Base-by-base conservation (phyloP, 2,329 filamentous ascomycete genomes). In the Aspergillus versicolor region DNA sequence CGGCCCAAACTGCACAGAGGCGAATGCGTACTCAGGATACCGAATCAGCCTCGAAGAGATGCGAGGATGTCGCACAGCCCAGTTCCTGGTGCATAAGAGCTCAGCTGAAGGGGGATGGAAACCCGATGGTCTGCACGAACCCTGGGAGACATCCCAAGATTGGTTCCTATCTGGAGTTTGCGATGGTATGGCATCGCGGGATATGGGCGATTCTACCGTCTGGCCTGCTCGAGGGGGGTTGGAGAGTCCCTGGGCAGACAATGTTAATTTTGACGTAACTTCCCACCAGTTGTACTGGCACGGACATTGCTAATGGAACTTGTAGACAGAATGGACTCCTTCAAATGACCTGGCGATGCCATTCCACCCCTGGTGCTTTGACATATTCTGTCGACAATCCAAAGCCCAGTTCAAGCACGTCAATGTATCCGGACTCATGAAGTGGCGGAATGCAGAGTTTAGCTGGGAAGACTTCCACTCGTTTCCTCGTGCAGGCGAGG, bases 331-430 rank as follows among this genome's bases (percentile, higher is more conserved):
- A 9, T 13, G 11, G 13, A 15, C 19, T 7, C 15, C 15, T 15
- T 6, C 45, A 8, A 37, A 34, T 15, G 12, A n/a, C 3, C 3
- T 49, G 8, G 47, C 34, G 1, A 61, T 65, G 58, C 63, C 61
- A 3, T 64, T 65, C 30, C 62, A 64, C 34, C 61, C 63, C 2
- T 63, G 61, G 62, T 63, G 62, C 40, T 64, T 65, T 24, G 61
- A 63, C 52, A 63, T 63, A 17, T 62, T 63, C 41, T 58, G 46
- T 17, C 59, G 59, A 5, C 61, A 58, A 41, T 61, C 62, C 2
- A 58, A 61, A 44, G 15, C n/a, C 17, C 56, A 44, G 2, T 61
- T 65, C 27, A 37, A 51, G 15, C 13, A n/a, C 6, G 22, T 63
- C 11, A 57, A 62, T 17, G 8, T 52, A 1, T 21, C 48, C 2